A percentile compares a stretch with the other conserved stretches of the same genome.
phyloP scores from a whole-genome alignment of 441 rosid genomes.

The Arabidopsis lyrata region DNA sequence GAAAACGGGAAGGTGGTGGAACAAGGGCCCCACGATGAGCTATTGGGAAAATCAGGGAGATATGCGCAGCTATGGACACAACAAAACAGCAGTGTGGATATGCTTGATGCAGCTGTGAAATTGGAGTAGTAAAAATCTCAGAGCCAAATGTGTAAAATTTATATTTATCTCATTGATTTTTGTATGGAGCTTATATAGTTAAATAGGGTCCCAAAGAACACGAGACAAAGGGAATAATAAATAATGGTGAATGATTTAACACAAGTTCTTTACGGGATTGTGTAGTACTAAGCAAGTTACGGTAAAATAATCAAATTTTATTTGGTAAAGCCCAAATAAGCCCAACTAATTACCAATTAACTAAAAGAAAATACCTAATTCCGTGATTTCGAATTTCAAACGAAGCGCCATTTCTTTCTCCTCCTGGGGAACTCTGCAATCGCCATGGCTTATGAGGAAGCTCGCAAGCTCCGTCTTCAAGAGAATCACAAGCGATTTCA shows the following conservation, averaged over 20 bases:
- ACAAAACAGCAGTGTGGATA: constrained; percentile 78
- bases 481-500: constrained; percentile 59
- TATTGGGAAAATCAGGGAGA: constrained; percentile 80
- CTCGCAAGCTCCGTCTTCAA: constrained; percentile 57
- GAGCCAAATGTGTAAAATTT: constrained; percentile 18
- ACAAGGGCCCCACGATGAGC: constrained; percentile 92
- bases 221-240: constrained; percentile 9
- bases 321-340: neutral
- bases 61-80: constrained; percentile 96
- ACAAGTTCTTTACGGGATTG: constrained; percentile 3
- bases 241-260: constrained; percentile 22
- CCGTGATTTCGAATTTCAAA: constrained; percentile 8
- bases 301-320: neutral
- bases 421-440: neutral
- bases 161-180: constrained; percentile 20
- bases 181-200: constrained; percentile 26
- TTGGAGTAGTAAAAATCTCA: constrained; percentile 39
- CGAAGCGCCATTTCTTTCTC: constrained; percentile 26
- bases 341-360: neutral
- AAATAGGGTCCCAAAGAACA: constrained; percentile 19
- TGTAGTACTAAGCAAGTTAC: neutral
- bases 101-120: constrained; percentile 64
- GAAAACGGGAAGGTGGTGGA: constrained; percentile 95
- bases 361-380: too few relatives aligned
- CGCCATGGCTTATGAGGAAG: constrained; percentile 58